Base-by-base conservation (phyloP, 768 basidiomycete genomes). In the Hydnum rufescens region DNA sequence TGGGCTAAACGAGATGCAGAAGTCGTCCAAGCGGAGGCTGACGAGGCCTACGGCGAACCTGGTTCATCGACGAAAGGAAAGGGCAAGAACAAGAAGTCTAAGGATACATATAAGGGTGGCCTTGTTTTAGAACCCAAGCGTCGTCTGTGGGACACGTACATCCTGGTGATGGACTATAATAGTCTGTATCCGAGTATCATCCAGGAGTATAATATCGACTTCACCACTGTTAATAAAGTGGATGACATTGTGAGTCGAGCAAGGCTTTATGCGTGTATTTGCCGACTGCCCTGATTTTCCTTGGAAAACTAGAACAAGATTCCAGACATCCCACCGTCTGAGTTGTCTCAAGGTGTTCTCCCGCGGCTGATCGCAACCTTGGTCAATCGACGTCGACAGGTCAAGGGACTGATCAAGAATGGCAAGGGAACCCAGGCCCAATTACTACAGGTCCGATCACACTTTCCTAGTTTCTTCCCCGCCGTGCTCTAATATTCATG, bases 151-250 rank as follows among this genome's bases (percentile, higher is more conserved):
- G 95, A 97, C 69, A 92, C 80, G 60, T 95, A 73, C 62, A 84
- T 97, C 65, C 74, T 99, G 18, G 95, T 99, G 65, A 99, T 99
- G 95, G 95, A 99, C 65, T 99, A 97, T 78, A 99, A 99, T 66
- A 95, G 90, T 55, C 72, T 99, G 53, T 99, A 99, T 63, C 95
- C 95, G 4, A 90, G 86, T 64, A 99, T 99, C 70, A 99, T 99
- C 47, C 95, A 97, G 62, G 95, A 99, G 70, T 99, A 86, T 63
- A 97, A 99, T 64, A 97, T 99, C 58, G 95, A 97, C 66, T 97
- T 97, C 61, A 97, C 95, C 5, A 99, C 95, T 0, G 80, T 97
- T 19, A 83, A 87, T 43, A 74, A 75, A 52, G 69, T 73, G 4
- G 77, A 77, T 25, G 69, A 71, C 36, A 54, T n/a, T n/a, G n/a